These are phyloP conservation scores for Myotisia sp. DNA, from an alignment of 2,329 filamentous ascomycete genomes.

Conservation along the genomic window DNA sequence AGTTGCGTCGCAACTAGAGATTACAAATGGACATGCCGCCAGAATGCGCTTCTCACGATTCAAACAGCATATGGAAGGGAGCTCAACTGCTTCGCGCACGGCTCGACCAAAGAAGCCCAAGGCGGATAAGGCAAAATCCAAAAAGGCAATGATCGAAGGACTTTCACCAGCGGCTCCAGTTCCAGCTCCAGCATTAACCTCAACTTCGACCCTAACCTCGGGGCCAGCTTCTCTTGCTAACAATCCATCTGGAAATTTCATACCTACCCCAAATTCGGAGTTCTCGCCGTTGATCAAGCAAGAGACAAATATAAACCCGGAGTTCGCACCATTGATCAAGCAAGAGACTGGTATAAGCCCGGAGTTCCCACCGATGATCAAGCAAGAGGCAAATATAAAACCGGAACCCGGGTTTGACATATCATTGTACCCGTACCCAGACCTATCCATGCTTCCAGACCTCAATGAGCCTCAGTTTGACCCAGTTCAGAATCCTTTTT, in stretches of 20 bases:
- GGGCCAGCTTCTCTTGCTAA: too few species aligned
- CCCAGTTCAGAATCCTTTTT: not conserved
- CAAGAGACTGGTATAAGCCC: not conserved
- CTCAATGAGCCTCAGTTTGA: not conserved
- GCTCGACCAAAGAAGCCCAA: conserved; percentile 18
- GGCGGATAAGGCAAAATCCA: conserved; percentile 8
- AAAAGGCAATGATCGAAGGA: conserved; percentile 11
- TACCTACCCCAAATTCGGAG: too few species aligned
- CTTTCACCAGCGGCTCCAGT: not conserved
- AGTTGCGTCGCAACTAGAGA: conserved; percentile 36
- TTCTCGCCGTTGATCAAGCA: too few species aligned
- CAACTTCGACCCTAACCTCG: not conserved
- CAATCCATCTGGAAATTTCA: too few species aligned
- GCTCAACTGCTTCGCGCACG: conserved; percentile 14
- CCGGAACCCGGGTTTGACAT: conserved; percentile 1
- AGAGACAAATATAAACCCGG: too few species aligned
- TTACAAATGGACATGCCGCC: conserved; percentile 43
- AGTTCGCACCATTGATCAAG: too few species aligned
- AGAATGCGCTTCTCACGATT: conserved; percentile 45
- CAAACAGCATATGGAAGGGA: conserved; percentile 39
- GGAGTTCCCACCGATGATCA: conserved; percentile 3
- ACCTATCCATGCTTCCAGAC: not conserved
- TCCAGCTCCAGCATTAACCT: not conserved
- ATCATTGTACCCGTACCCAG: conserved; percentile 1
- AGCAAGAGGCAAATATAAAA: conserved; percentile 8